Evolutionary conservation across 495 filamentous ascomycete species (phyloP), one percentile per base, ranked within the genome.

Genomic region (Penicillium steckii): DNA sequence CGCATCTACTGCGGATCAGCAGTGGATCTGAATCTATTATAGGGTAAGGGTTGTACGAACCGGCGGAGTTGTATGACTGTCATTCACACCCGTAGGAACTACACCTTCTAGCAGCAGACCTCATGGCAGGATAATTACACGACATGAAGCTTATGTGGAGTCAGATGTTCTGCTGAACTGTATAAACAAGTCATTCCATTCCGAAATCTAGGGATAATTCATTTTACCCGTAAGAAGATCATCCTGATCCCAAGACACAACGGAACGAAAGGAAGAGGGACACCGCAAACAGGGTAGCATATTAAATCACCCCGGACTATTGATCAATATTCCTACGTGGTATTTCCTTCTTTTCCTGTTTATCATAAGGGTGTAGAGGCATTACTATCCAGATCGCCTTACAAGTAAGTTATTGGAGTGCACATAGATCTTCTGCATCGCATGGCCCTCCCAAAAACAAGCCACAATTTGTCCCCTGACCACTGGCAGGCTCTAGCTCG

Each of bases 41-140:
- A n/a, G n/a, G n/a, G n/a, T n/a, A n/a, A n/a, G n/a, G 58, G 24
- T 45, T 66, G 52, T 62, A 69, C 43, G 60, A 64, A 50, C 57
- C 60, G 25, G 45, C 57, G 9, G 63, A 66, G 53, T 35, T 68
- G 43, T 64, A 66, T 40, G 42, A 60, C 48, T 56, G 57, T 9
- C 22, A 45, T 3, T 19, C 54, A 22, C 59, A 65, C 44, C 56
- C 52, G 1, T 29, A 52, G 1, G 61, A 62, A 50, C 52, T 57
- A 50, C 56, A 65, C 51, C 62, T 64, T 25, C 32, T 62, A 9
- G 54, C 56, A 18, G 55, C 58, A 29, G 54, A 55, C 30, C 57
- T 48, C n/a, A n/a, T n/a, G n/a, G 19, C 18, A 33, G 13, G 52
- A 45, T 44, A 38, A 46, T 17, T 44, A 51, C 19, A 22, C 57